Evolutionary conservation across 2,329 filamentous ascomycete species (phyloP).

Genomic region (Fusarium chuoi): DNA sequence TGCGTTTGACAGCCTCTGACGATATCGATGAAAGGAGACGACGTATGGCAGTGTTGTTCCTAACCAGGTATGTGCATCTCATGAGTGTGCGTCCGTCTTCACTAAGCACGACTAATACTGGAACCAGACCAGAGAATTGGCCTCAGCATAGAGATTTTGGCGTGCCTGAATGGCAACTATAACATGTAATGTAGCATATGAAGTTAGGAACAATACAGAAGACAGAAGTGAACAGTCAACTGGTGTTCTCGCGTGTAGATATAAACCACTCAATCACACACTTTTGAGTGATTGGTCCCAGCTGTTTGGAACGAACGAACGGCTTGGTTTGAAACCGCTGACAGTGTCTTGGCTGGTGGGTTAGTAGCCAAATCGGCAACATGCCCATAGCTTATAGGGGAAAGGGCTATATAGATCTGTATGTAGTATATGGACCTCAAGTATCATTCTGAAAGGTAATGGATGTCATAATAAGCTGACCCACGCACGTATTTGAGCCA

Average conservation of each 20-base stretch:
- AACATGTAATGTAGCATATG: slow-evolving; percentile 11
- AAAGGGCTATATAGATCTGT: not conserved
- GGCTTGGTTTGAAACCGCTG: not conserved
- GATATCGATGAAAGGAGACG: slow-evolving; percentile 51
- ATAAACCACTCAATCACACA: not conserved
- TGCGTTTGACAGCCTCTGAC: slow-evolving; percentile 56
- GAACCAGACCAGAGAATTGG: slow-evolving; percentile 52
- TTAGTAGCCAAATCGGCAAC: not conserved
- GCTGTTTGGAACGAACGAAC: not conserved
- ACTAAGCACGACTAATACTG: slow-evolving; percentile 15
- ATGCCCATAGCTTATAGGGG: not conserved
- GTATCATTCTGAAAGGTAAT: not conserved
- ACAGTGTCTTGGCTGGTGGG: not conserved
- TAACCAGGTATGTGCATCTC: slow-evolving; percentile 52
- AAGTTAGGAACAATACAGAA: not conserved
- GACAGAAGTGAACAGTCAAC: slow-evolving; percentile 5
- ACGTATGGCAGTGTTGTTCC: slow-evolving; percentile 53
- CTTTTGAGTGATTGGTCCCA: not conserved
- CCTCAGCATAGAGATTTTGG: slow-evolving; percentile 54
- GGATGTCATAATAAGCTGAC: not conserved
- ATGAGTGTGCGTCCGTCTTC: not conserved
- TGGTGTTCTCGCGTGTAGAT: slow-evolving; percentile 27
- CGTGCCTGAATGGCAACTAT: slow-evolving; percentile 56
- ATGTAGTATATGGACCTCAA: not conserved
- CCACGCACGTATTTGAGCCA: not conserved